Evolutionary conservation across 164 flowering plant genomes (phyloP).

Genomic region (Akebia trifoliata): DNA sequence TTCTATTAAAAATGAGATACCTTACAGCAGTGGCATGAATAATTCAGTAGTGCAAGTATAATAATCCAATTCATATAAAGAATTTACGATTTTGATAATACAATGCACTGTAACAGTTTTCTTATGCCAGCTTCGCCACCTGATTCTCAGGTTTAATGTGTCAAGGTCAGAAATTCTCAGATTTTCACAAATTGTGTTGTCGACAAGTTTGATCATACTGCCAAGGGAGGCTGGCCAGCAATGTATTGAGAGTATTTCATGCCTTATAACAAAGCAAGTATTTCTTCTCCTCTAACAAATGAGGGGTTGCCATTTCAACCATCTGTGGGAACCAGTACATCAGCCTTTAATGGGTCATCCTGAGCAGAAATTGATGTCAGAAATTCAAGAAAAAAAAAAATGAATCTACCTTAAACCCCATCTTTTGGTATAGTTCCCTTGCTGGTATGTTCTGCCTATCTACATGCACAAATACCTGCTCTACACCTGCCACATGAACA

Average conservation of each 20-base stretch:
- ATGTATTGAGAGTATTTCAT: slow-evolving; percentile 7
- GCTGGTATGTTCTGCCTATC: slow-evolving; percentile 51
- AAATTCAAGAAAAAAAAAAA: neutral
- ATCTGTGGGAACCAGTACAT: slow-evolving; percentile 29
- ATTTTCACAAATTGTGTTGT: too few relatives aligned
- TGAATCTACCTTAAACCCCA: slow-evolving; percentile 63
- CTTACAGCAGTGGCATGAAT: too few relatives aligned
- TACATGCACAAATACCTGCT: slow-evolving; percentile 60
- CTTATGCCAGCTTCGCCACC: too few relatives aligned
- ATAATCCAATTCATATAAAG: too few relatives aligned
- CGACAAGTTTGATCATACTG: neutral
- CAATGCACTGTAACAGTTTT: too few relatives aligned
- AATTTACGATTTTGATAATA: too few relatives aligned
- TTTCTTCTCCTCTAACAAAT: slow-evolving; percentile 29
- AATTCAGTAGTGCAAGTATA: too few relatives aligned
- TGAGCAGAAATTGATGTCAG: neutral
- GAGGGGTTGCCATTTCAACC: slow-evolving; percentile 42
- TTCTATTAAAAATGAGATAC: too few relatives aligned
- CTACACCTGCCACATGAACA: slow-evolving; percentile 36
- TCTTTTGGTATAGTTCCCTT: slow-evolving; percentile 43
- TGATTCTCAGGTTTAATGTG: too few relatives aligned
- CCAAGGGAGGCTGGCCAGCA: neutral
- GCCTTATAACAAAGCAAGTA: slow-evolving; percentile 37
- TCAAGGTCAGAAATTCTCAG: too few relatives aligned
- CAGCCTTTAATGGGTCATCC: neutral